Percentiles rank a stretch among this genome's conserved stretches.
Evolutionary conservation across 257 asterid genomes (phyloP).

Genomic region (Plectranthus barbatus): DNA sequence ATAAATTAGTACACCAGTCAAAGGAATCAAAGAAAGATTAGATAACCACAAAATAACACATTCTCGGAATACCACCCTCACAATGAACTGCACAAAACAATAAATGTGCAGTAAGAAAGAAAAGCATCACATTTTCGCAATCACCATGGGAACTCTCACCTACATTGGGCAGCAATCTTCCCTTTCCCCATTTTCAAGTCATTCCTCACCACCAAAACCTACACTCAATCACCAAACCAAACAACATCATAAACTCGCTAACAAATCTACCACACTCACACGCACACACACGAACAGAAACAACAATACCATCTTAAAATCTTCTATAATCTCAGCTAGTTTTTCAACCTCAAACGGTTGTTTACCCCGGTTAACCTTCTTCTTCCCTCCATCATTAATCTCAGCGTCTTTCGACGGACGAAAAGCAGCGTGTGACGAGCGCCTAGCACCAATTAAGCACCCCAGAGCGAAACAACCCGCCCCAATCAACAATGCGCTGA

Average conservation of each 20-base stretch:
- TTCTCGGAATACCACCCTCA: neutral
- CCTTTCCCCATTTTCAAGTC: slow-evolving; percentile 99
- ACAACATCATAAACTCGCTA: neutral
- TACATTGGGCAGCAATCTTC: slow-evolving; percentile 98
- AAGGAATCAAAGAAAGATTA: neutral
- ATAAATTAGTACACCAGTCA: neutral
- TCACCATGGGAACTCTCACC: slow-evolving; percentile 29
- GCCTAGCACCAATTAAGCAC: slow-evolving; percentile 54
- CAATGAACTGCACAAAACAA: neutral
- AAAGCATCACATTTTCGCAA: neutral
- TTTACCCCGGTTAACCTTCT: slow-evolving; percentile 38
- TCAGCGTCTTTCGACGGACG: slow-evolving; percentile 24
- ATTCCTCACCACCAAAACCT: slow-evolving; percentile 98
- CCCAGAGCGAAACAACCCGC: slow-evolving; percentile 80
- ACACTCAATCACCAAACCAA: slow-evolving; percentile 21
- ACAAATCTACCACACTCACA: neutral
- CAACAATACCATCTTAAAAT: slow-evolving; percentile 74
- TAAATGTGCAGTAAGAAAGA: neutral
- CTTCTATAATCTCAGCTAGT: slow-evolving; percentile 77
- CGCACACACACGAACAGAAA: neutral
- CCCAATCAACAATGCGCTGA: slow-evolving; percentile 61
- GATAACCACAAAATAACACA: neutral
- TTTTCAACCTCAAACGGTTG: slow-evolving; percentile 60
- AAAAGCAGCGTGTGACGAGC: slow-evolving; percentile 22
- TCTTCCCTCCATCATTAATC: slow-evolving; percentile 27